Evolutionary conservation across 768 basidiomycete species (phyloP).

Genomic region (Collybiopsis luxurians): DNA sequence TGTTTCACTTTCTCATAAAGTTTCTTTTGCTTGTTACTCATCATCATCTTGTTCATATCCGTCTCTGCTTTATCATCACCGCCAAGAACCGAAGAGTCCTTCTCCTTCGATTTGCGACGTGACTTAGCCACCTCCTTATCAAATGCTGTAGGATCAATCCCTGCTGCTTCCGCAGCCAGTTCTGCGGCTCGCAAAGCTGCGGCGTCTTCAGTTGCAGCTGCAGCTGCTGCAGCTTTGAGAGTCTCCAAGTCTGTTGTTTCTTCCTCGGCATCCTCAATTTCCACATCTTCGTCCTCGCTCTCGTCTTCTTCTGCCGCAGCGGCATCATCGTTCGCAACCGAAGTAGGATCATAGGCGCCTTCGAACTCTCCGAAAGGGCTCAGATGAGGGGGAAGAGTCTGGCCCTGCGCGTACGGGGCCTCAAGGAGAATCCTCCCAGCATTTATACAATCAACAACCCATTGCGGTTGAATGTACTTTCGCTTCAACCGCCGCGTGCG

Average conservation of each 20-base stretch:
- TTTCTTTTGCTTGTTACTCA: constrained; percentile 94
- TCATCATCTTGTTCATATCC: constrained; percentile 97
- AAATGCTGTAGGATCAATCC: constrained; percentile 76
- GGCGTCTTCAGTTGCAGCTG: constrained; percentile 49
- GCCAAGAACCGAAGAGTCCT: constrained; percentile 16
- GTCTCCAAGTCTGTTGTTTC: constrained; percentile 25
- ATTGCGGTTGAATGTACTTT: constrained; percentile 95
- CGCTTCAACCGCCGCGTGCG: constrained; percentile 62
- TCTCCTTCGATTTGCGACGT: constrained; percentile 35
- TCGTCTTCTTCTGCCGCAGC: constrained; percentile 31
- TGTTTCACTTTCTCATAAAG: constrained; percentile 93
- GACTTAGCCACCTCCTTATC: constrained; percentile 71
- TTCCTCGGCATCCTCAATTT: constrained; percentile 20
- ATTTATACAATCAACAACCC: constrained; percentile 97
- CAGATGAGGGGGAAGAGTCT: constrained; percentile 87
- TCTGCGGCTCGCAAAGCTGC: constrained; percentile 82
- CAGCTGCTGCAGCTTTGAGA: constrained; percentile 29
- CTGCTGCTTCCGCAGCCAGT: constrained; percentile 87
- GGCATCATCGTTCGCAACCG: constrained; percentile 28
- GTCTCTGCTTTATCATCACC: constrained; percentile 50
- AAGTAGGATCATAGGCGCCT: constrained; percentile 71
- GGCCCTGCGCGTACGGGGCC: constrained; percentile 83
- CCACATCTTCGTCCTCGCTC: constrained; percentile 28
- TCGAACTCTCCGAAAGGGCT: constrained; percentile 89
- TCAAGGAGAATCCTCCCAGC: constrained; percentile 79